phyloP scores from a whole-genome alignment of 164 flowering plant species.

The Aristolochia fimbriata region DNA sequence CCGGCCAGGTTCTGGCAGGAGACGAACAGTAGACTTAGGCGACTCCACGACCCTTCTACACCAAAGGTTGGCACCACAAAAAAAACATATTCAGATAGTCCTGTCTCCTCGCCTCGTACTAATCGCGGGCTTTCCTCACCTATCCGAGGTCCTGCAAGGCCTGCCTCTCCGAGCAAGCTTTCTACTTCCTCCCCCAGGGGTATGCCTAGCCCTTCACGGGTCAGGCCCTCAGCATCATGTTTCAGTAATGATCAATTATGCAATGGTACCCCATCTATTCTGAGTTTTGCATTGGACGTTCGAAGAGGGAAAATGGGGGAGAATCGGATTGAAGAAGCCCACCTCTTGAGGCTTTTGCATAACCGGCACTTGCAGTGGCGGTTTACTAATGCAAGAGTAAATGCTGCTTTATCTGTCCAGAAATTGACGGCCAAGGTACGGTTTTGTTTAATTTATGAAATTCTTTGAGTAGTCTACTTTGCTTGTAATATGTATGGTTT shows the following conservation, averaged over 20 bases:
- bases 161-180: slow-evolving; percentile 61
- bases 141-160: slow-evolving; percentile 35
- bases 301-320: slow-evolving; percentile 67
- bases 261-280: slow-evolving; percentile 35
- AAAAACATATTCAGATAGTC: slow-evolving; percentile 39
- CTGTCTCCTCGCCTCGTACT: slow-evolving; percentile 34
- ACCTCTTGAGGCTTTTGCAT: slow-evolving; percentile 52
- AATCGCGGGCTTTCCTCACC: slow-evolving; percentile 48
- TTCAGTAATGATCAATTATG: slow-evolving; percentile 18
- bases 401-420: slow-evolving; percentile 43
- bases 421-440: slow-evolving; percentile 62
- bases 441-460: not conserved
- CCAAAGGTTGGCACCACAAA: slow-evolving; percentile 30
- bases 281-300: slow-evolving; percentile 48
- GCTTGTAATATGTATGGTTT: too few species aligned
- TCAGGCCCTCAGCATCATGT: slow-evolving; percentile 20
- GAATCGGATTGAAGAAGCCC: slow-evolving; percentile 51
- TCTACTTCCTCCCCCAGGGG: slow-evolving; percentile 42
- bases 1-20: slow-evolving; percentile 93
- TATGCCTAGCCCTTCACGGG: slow-evolving; percentile 48
- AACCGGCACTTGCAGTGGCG: slow-evolving; percentile 83
- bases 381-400: slow-evolving; percentile 67
- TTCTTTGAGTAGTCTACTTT: too few species aligned
- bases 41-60: slow-evolving; percentile 58
- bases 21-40: slow-evolving; percentile 64